Base-by-base conservation (phyloP, 1,284 basidiomycete species). In the Ceratobasidium papillatum region DNA sequence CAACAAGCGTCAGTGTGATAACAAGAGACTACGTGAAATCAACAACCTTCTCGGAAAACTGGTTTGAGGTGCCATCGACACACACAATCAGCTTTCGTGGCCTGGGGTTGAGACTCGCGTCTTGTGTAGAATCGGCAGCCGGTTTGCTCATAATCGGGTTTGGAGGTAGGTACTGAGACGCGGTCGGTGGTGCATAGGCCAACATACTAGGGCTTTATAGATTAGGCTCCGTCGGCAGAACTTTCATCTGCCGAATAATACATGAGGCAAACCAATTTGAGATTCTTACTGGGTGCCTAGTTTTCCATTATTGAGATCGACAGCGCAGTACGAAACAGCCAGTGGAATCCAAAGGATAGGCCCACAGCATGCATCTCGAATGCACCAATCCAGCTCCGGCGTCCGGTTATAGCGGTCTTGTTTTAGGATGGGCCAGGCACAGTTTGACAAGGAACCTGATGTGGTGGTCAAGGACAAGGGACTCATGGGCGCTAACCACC, bases 61-160 rank as follows among this genome's bases (percentile, higher is more conserved):
- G 61, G 12, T 63, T 63, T 36, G 36, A 30, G 9, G 41, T 63
- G 38, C 61, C 61, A 43, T 41, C 38, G 25, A 43, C 12, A 22
- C 61, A 36, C n/a, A 63, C 41, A 12, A 63, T 41, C 3, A 45
- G 61, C 61, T 43, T 63, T 45, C 41, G 36, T 17, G 51, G 51
- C 4, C 8, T 19, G 7, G 51, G 22, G 7, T 54, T 51, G 12
- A 5, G 27, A n/a, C 56, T 22, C 30, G 32, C 30, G 9, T 12
- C 47, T 51, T 4, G 47, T 9, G 47, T 22, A 43, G 41, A 17
- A 51, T 51, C 47, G 4, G 47, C 5, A 4, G n/a, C n/a, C n/a
- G 47, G 47, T 51, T 9, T 51, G 22, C n/a, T 51, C 47, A 51
- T 51, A 51, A 17, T 22, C 8, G 19, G 19, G 8, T 51, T 51